These are phyloP conservation scores for Solanum bukasovii DNA, from an alignment of 257 asterid genomes.

Conservation along the genomic window DNA sequence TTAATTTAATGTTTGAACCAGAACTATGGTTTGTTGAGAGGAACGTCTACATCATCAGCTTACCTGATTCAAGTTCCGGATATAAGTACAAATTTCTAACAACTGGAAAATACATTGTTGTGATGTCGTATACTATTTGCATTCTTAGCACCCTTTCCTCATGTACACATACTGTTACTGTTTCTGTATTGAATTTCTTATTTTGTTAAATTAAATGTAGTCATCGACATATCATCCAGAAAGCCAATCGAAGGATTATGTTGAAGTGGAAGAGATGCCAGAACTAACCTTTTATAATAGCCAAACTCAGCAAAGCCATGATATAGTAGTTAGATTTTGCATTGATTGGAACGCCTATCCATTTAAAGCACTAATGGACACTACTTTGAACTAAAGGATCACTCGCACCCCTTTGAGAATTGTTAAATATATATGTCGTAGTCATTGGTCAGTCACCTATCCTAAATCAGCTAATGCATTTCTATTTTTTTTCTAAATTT, in stretches of 20 bases:
- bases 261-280: too few relatives aligned
- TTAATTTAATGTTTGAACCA: too few relatives aligned
- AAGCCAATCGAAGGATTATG: too few relatives aligned
- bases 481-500: too few relatives aligned
- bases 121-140: not conserved
- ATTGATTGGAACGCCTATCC: slow-evolving; percentile 33
- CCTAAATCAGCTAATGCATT: too few relatives aligned
- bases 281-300: not conserved
- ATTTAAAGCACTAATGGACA: not conserved
- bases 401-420: not conserved
- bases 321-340: slow-evolving; percentile 26
- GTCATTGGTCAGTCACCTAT: not conserved
- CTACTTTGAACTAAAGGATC: not conserved
- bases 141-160: not conserved
- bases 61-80: too few relatives aligned
- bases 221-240: not conserved
- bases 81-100: too few relatives aligned
- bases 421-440: not conserved
- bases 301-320: slow-evolving; percentile 22
- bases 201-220: slow-evolving; percentile 2
- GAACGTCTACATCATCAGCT: too few relatives aligned
- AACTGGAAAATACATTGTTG: too few relatives aligned
- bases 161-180: not conserved
- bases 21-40: too few relatives aligned
- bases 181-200: too few relatives aligned